Evolutionary conservation across 2,329 filamentous ascomycete genomes (phyloP), one percentile per base, ranked within the genome.

Genomic region (Fusarium sp.): DNA sequence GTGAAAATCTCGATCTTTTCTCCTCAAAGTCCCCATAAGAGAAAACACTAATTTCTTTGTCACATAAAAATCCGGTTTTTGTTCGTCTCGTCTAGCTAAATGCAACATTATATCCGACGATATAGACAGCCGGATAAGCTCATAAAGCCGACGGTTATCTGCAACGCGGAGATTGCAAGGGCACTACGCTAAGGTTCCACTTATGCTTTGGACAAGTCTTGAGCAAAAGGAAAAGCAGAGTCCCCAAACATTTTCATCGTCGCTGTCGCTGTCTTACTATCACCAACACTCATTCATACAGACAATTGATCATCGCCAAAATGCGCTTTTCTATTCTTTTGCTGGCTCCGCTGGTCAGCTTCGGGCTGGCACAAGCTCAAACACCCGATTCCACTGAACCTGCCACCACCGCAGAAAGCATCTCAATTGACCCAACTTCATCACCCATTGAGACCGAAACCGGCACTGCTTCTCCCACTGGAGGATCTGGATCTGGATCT

Each of bases 301-400:
- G 24, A 8, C 18, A 47, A 20, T 27, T 24, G 8, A 24, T 14
- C 20, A 16, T 16, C n/a, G 6, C 12, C 56, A 63, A 52, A 4
- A 67, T 67, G 64, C 64, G 63, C 27, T 16, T 51, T 22, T 63
- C 63, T 15, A 18, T 67, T 49, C 47, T 67, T 14, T 22, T 67
- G n/a, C 24, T 67, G 45, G 49, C 50, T 42, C 63, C 62, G 2
- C 34, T 67, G 2, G 47, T 67, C 7, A 42, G 40, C 10, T 43
- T 68, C 15, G 51, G 63, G 10, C 22, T 43, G 8, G 45, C 56
- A n/a, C 60, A 67, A 9, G 50, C 63, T 18, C 61, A 67, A 22
- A 67, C 64, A 12, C 64, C 64, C 1, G 64, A 67, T 34, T 67
- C 63, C 11, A 67, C 64, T 44, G 64, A 68, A 1, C 63, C 63